phyloP scores from a whole-genome alignment of 345 rosid species.

The Lepidium didymum region DNA sequence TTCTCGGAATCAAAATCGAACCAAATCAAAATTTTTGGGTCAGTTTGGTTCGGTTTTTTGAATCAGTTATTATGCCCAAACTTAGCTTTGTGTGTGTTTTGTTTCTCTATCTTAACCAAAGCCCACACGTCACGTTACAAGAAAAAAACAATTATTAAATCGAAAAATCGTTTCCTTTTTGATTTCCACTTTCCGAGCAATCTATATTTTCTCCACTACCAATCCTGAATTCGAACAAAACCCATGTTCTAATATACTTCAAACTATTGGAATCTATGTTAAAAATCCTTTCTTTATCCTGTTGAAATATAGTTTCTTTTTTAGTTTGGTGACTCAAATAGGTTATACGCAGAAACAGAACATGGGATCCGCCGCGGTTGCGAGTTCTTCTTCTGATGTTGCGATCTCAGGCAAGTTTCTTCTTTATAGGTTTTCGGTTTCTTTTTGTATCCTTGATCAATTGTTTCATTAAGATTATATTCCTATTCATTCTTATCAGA shows the following conservation, averaged over 20 bases:
- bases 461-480: neutral
- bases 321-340: neutral
- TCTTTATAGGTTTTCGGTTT: neutral
- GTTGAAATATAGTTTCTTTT: neutral
- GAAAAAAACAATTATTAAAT: neutral
- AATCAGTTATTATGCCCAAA: no score
- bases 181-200: neutral
- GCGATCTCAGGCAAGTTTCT: slow-evolving; percentile 28
- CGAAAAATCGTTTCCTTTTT: neutral
- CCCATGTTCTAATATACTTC: slow-evolving; percentile 8
- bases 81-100: no score
- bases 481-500: neutral
- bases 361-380: slow-evolving; percentile 25
- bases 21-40: no score
- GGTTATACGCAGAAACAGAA: neutral
- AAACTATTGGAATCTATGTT: slow-evolving; percentile 19
- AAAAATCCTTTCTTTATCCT: slow-evolving; percentile 9
- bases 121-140: slow-evolving; percentile 32
- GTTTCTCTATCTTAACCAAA: slow-evolving; percentile 18
- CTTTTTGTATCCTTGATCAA: neutral
- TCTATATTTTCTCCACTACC: neutral
- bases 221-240: slow-evolving; percentile 7
- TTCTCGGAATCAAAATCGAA: no score
- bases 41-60: no score
- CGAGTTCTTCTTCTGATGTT: slow-evolving; percentile 23